A percentile compares a stretch with the other conserved stretches of the same genome.
Conservation (phyloP, 371 early-diverging fungal species). For the Dinochytrium kinnereticum region DNA sequence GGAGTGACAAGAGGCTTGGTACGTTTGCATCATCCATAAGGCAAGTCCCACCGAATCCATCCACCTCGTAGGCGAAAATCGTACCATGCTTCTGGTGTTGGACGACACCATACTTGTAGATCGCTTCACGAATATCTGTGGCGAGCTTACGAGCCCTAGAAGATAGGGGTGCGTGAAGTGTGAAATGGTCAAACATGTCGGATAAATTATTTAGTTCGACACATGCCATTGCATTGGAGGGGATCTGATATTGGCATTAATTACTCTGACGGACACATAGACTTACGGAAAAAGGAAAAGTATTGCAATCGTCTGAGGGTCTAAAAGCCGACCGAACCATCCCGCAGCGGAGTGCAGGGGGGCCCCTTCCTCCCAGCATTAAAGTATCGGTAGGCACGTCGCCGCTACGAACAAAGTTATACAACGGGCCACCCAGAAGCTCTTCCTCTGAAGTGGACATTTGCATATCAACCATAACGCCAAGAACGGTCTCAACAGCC, state of each 20-base stretch:
- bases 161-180: neutral
- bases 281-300: conserved; percentile 61
- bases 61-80: conserved; percentile 69
- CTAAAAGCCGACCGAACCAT: conserved; percentile 64
- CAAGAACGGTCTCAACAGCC: conserved; percentile 7
- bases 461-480: neutral
- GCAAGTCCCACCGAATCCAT: conserved; percentile 64
- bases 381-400: conserved; percentile 62
- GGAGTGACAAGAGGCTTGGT: conserved; percentile 64
- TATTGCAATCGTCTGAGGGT: conserved; percentile 67
- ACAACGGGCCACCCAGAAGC: neutral
- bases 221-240: conserved; percentile 65
- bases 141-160: conserved; percentile 35
- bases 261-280: neutral
- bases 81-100: conserved; percentile 57
- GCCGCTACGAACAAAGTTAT: conserved; percentile 22
- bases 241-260: conserved; percentile 32
- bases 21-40: conserved; percentile 73
- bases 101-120: conserved; percentile 54
- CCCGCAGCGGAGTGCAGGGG: conserved; percentile 58
- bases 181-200: neutral
- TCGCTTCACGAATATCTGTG: conserved; percentile 52
- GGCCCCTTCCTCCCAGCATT: conserved; percentile 57
- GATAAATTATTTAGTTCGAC: conserved; percentile 51
- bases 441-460: conserved; percentile 10